Evolutionary conservation across 1,284 basidiomycete genomes (phyloP), one percentile per base, ranked within the genome.

Genomic region (Malassezia pachydermatis): DNA sequence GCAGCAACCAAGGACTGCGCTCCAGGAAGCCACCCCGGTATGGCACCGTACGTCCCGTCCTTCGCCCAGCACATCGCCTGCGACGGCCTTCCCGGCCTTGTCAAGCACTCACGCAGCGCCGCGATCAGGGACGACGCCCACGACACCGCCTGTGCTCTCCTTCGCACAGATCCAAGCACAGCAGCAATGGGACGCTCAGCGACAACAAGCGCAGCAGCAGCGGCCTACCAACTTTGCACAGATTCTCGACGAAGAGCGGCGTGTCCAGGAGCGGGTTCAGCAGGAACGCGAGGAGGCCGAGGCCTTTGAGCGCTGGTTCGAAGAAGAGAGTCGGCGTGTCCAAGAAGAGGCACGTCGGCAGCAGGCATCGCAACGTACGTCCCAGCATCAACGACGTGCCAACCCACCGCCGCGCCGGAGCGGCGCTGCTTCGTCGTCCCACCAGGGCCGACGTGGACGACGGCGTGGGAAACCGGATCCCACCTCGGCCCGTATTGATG

Each of bases 291-390:
- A 57, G 28, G 60, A 67, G 37, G 60, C 57, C 11, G 60, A 57
- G 37, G 65, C 62, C 39, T 70, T 70, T 41, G 66, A 68, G 36
- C 57, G 51, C 36, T 70, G 67, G 67, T 70, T 65, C 37, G 63
- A 66, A n/a, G 57, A 68, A 27, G 67, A 70, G 38, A 60, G 58
- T 32, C 60, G 55, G 22, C 60, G 64, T 7, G 40, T 68, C 7
- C 59, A 62, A 42, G 45, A 53, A 37, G 46, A 50, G 20, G 25
- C 23, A 25, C 17, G 20, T 17, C 7, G 4, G 5, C n/a, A n/a
- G n/a, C 27, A 36, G 24, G 28, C 27, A 13, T 28, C 36, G 10
- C 24, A 45, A 24, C 22, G 29, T 11, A 8, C 32, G 22, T n/a
- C n/a, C n/a, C 23, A 29, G 24, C n/a, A 25, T 11, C 7, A n/a